Evolutionary conservation across 1,139 yeast species (phyloP).

Genomic region (Lodderomyces elongisporus): DNA sequence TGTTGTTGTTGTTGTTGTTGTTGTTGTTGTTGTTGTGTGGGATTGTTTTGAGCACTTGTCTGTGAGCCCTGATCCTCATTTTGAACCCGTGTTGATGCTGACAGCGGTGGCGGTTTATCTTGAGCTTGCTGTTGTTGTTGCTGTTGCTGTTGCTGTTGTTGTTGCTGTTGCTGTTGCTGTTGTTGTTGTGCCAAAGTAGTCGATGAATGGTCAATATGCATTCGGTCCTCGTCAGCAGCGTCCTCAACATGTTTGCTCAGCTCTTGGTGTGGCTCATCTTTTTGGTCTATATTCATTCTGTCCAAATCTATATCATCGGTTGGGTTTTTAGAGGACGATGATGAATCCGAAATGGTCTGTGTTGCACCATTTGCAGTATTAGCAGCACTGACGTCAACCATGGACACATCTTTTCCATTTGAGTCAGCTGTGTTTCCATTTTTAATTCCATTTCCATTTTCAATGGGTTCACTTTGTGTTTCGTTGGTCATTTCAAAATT

Average conservation of each 20-base stretch:
- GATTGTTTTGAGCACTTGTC: not conserved
- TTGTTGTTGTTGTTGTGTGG: conserved; percentile 8
- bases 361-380: conserved; percentile 1
- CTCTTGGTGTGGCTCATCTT: conserved; percentile 3
- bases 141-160: conserved; percentile 6
- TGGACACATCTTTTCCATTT: conserved; percentile 27
- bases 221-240: conserved; percentile 10
- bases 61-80: no score
- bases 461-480: no score
- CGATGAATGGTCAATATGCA: conserved; percentile 19
- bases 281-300: conserved; percentile 29
- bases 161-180: conserved; percentile 12
- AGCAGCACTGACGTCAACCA: conserved; percentile 36
- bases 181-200: conserved; percentile 8
- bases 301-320: conserved; percentile 40
- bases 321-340: conserved; percentile 16
- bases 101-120: no score
- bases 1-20: conserved; percentile 10
- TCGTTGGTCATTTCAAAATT: no score
- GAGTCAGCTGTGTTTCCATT: not conserved
- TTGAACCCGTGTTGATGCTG: no score
- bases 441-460: no score
- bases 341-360: not conserved
- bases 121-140: conserved; percentile 10
- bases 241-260: conserved; percentile 19